These are phyloP conservation scores for Cyberlindnera veronae DNA, from an alignment of 805 yeast species.

Conservation along the genomic window DNA sequence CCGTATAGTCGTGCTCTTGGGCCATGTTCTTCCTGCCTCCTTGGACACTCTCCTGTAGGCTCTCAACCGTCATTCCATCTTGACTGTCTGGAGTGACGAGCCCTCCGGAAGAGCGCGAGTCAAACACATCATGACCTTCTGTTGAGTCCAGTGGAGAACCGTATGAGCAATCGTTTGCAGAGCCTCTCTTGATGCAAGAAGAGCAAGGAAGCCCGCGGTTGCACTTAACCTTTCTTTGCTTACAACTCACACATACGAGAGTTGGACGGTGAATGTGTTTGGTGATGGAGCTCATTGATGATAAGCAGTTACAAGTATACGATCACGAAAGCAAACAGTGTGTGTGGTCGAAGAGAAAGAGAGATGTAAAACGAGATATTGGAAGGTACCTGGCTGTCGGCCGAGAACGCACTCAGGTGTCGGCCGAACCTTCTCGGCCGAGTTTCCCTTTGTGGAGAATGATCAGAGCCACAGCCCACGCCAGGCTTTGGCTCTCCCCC, in stretches of 20 bases:
- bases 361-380: not conserved
- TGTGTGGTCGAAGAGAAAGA: not conserved
- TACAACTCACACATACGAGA: conserved; percentile 6
- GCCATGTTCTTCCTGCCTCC: not conserved
- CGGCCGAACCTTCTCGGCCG: not conserved
- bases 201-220: conserved; percentile 8
- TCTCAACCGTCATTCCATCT: not conserved
- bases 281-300: not conserved
- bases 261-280: conserved; percentile 2
- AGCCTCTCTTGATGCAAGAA: conserved; percentile 7
- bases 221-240: conserved; percentile 8
- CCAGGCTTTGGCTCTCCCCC: too few species aligned
- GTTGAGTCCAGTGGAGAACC: not conserved
- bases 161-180: conserved; percentile 1
- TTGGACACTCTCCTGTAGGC: not conserved
- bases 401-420: not conserved
- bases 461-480: too few species aligned
- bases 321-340: not conserved
- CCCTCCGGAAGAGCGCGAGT: not conserved
- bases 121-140: not conserved
- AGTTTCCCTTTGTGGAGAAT: not conserved
- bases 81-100: not conserved
- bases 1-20: conserved; percentile 6
- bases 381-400: not conserved
- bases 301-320: not conserved